These are phyloP conservation scores for Linnemannia elongata DNA, from an alignment of 192 early-diverging fungal species.

Conservation along the genomic window DNA sequence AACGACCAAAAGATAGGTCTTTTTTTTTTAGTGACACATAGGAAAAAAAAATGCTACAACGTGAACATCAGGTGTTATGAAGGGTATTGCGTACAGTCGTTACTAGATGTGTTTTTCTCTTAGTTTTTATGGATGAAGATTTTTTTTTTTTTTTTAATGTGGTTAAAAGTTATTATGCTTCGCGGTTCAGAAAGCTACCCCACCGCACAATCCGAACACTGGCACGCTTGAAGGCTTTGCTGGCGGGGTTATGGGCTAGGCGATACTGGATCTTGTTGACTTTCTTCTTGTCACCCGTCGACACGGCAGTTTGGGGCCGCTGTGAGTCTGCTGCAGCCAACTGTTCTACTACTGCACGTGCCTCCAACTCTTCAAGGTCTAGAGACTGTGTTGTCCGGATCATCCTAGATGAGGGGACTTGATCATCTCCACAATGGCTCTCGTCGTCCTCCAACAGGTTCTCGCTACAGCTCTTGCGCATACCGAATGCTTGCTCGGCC, in stretches of 20 bases:
- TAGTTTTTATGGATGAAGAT: not conserved
- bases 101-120: not conserved
- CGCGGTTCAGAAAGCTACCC: conserved; percentile 27
- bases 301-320: conserved; percentile 10
- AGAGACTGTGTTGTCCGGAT: conserved; percentile 30
- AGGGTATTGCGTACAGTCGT: not conserved
- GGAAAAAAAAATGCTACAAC: too few species aligned
- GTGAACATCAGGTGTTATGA: too few species aligned
- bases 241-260: conserved; percentile 33
- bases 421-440: too few species aligned
- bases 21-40: too few species aligned
- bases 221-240: conserved; percentile 42
- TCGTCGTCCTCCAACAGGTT: not conserved
- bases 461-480: not conserved
- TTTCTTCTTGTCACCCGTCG: conserved; percentile 11
- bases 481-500: not conserved
- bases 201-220: conserved; percentile 34
- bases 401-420: not conserved
- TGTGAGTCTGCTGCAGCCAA: not conserved
- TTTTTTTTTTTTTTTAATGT: not conserved
- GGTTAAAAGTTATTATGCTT: conserved; percentile 10
- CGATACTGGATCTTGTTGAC: conserved; percentile 22
- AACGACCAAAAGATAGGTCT: too few species aligned
- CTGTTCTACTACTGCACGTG: not conserved
- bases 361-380: conserved; percentile 24